A percentile compares a stretch with the other conserved stretches of the same genome.
Evolutionary conservation across 768 basidiomycete genomes (phyloP).

Genomic region (Tulasnella sp.): DNA sequence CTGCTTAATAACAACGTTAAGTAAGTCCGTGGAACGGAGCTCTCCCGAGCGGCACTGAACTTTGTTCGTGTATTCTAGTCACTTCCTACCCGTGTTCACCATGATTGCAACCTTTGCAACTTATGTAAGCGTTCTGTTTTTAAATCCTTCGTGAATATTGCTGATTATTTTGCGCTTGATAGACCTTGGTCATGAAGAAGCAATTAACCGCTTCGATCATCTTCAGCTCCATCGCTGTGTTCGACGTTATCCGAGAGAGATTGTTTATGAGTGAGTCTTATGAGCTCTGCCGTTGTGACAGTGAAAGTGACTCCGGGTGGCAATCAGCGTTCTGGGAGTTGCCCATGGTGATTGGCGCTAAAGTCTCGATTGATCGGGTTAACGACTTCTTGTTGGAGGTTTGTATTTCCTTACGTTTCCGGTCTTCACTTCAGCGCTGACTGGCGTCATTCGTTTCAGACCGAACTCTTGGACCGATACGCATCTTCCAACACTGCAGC

Average conservation of each 20-base stretch:
- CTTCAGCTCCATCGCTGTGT: constrained; percentile 42
- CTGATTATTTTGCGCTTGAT: background rate
- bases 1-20: constrained; percentile 35
- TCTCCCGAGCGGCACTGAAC: background rate
- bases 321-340: constrained; percentile 26
- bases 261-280: background rate
- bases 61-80: constrained; percentile 27
- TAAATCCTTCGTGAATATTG: background rate
- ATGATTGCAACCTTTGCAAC: constrained; percentile 56
- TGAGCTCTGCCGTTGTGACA: background rate
- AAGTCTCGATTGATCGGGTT: constrained; percentile 54
- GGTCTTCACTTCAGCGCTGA: background rate
- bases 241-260: constrained; percentile 47
- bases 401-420: background rate
- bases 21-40: constrained; percentile 22
- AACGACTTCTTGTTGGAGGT: constrained; percentile 35
- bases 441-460: constrained; percentile 16
- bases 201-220: constrained; percentile 30
- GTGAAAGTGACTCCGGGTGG: constrained; percentile 19
- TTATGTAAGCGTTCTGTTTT: constrained; percentile 32
- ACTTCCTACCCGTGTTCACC: constrained; percentile 46
- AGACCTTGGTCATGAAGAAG: constrained; percentile 29
- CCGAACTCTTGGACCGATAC: constrained; percentile 26
- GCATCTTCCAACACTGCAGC: constrained; percentile 11
- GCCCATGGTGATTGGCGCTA: constrained; percentile 30